phyloP scores from a whole-genome alignment of 129 eudicot genomes.

The Ambrosia trifida region DNA sequence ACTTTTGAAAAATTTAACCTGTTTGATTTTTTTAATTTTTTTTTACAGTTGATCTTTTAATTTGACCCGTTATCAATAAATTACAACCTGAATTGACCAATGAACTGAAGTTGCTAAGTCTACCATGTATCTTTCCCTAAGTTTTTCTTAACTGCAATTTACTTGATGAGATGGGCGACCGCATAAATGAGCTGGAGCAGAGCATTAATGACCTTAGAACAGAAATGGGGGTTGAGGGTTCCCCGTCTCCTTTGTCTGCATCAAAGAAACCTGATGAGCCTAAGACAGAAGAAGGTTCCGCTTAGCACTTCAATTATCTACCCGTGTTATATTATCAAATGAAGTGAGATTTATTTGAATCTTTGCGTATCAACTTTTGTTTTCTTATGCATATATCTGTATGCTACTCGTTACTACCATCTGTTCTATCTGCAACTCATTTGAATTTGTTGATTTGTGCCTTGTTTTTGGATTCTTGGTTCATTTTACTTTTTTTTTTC shows the following conservation, averaged over 20 bases:
- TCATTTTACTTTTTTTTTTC: neutral
- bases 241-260: constrained; percentile 54
- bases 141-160: constrained; percentile 32
- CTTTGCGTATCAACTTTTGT: constrained; percentile 15
- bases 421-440: neutral
- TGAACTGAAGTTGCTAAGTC: neutral
- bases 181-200: constrained; percentile 70
- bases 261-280: constrained; percentile 44
- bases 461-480: neutral
- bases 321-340: constrained; percentile 1
- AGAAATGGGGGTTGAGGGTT: constrained; percentile 68
- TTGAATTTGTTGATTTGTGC: constrained; percentile 18
- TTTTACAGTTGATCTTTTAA: neutral
- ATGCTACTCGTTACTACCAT: constrained; percentile 19
- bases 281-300: constrained; percentile 47
- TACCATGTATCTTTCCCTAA: neutral
- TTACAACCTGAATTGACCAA: neutral
- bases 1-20: neutral
- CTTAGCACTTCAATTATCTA: constrained; percentile 9
- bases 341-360: constrained; percentile 25
- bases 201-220: constrained; percentile 64
- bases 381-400: constrained; percentile 27
- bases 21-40: neutral
- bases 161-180: constrained; percentile 75
- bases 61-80: neutral